phyloP scores from a whole-genome alignment of 139 green algal species.

The Picochlorum sp. region DNA sequence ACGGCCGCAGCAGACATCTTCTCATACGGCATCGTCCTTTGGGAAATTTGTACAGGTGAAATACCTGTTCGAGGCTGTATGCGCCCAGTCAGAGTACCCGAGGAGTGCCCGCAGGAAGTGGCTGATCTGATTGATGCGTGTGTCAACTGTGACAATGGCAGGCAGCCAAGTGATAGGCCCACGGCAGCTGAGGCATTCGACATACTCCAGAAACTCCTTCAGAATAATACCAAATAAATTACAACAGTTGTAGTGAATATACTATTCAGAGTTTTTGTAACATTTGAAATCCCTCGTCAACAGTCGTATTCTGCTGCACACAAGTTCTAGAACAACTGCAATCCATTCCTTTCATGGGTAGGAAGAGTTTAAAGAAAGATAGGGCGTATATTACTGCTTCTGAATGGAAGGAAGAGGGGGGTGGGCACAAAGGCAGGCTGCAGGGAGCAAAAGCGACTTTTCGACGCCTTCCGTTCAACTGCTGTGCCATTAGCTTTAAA shows the following conservation, averaged over 20 bases:
- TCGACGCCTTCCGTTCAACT: conserved; percentile 81
- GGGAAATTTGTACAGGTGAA: conserved; percentile 29
- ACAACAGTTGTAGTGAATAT: not conserved
- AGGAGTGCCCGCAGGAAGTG: not conserved
- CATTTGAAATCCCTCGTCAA: no score
- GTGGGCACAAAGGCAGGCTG: conserved; percentile 50
- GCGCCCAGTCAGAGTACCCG: not conserved
- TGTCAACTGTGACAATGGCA: not conserved
- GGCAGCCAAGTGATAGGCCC: not conserved
- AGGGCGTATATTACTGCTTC: conserved; percentile 76
- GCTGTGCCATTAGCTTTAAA: conserved; percentile 87
- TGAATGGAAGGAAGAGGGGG: conserved; percentile 81
- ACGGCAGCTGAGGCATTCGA: not conserved
- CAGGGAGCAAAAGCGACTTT: conserved; percentile 37
- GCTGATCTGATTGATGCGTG: not conserved
- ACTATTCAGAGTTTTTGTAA: no score
- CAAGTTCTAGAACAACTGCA: no score
- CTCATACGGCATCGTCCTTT: conserved; percentile 28
- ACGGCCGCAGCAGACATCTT: conserved; percentile 36
- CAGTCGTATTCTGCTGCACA: no score
- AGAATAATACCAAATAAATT: no score
- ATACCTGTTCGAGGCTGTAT: conserved; percentile 17
- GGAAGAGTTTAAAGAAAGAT: conserved; percentile 25
- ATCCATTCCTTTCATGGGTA: not conserved
- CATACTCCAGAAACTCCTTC: not conserved